Base-by-base conservation (phyloP, 1,284 basidiomycete genomes). In the Tylopilus orsonianus region DNA sequence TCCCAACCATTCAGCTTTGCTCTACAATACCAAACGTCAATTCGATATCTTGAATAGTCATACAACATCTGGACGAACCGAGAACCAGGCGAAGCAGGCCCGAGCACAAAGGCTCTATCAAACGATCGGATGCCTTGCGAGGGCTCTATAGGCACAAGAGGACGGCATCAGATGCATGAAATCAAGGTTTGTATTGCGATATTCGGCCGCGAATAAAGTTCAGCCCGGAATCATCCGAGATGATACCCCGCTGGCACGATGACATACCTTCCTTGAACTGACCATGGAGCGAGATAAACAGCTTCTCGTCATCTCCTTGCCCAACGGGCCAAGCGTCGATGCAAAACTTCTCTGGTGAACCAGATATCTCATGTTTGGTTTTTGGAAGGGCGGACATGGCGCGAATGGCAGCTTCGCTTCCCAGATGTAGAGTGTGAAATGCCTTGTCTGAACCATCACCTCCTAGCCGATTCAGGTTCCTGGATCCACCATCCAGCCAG, bases 271-370 rank as follows among this genome's bases (percentile, higher is more conserved):
- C 96, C 42, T 78, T 77, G 64, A 95, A 97, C 66, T 98, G 87
- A 7, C 96, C 96, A 65, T 98, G 93, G 26, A 98, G 79, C 46
- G 81, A 84, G 54, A 96, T 78, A 60, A 96, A 85, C 43, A 99
- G 70, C 24, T 78, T 79, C 58, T 78, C 75, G 46, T 72, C 71
- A 51, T 79, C 77, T 44, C 83, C 81, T 59, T 83, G 77, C 46
- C 75, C 78, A 37, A 90, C 79, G 5, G 85, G 85, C 80, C 92
- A 96, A 0, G 90, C 83, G 65, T 99, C 96, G 30, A 97, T 79
- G 54, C 85, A 85, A 67, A 97, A 98, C 66, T 90, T 93, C 59
- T 85, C 83, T 0, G 87, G 75, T 5, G 83, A 68, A 53, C 81
- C 76, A 66, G 75, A 61, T 65, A 97, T 79, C 56, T 87, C 85